A percentile compares a stretch with the other conserved stretches of the same genome.
These are phyloP conservation scores for Prunus mira DNA, from an alignment of 306 rosid species.

Conservation along the genomic window DNA sequence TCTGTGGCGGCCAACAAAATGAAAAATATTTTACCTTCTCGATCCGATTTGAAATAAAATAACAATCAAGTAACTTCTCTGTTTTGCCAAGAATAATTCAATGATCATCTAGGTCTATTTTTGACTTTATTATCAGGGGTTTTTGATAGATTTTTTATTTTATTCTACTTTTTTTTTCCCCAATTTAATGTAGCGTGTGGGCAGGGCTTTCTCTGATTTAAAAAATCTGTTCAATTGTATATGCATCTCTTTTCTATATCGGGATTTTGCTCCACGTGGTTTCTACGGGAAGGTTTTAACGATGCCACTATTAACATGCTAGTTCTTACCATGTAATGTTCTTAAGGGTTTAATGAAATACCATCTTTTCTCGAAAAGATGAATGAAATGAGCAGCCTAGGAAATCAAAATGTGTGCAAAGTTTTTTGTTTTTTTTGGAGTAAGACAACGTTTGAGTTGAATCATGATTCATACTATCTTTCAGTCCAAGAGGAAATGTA, in stretches of 20 bases:
- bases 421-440: neutral
- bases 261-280: too few relatives aligned
- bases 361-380: too few relatives aligned
- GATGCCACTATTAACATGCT: too few relatives aligned
- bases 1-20: too few relatives aligned
- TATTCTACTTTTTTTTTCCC: neutral
- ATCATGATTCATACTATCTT: neutral
- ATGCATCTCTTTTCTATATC: neutral
- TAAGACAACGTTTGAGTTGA: neutral
- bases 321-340: too few relatives aligned
- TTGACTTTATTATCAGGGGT: neutral
- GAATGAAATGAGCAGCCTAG: neutral
- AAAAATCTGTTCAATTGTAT: neutral
- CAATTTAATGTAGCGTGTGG: conserved; percentile 13
- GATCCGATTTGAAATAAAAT: neutral
- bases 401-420: neutral
- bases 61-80: neutral
- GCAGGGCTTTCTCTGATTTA: neutral
- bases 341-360: too few relatives aligned
- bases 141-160: neutral
- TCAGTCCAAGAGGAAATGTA: too few relatives aligned
- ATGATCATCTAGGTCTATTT: neutral
- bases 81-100: neutral
- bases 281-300: too few relatives aligned
- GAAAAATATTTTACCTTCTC: neutral